Conservation (phyloP, 2,329 filamentous ascomycete genomes). For the Ceratocystis alfenasii region DNA sequence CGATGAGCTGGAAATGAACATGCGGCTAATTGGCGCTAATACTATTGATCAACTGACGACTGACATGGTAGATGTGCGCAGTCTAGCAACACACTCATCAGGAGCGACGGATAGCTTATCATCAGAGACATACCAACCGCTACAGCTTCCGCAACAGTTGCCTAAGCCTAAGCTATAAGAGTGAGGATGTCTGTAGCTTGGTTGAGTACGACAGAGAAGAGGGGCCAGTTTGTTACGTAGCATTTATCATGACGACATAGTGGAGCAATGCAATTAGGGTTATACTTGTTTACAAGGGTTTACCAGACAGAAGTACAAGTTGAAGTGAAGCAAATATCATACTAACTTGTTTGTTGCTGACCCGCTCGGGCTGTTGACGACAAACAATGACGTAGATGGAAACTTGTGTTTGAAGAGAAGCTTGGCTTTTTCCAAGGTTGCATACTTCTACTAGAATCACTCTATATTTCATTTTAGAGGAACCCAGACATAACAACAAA, state of each 20-base stretch:
- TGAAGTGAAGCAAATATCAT: not conserved
- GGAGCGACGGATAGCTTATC: slow-evolving; percentile 39
- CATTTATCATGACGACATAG: slow-evolving; percentile 3
- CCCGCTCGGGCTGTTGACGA: not conserved
- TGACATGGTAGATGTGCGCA: slow-evolving; percentile 65
- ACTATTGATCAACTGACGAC: slow-evolving; percentile 68
- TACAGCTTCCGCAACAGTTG: slow-evolving; percentile 40
- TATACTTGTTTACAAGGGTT: not conserved
- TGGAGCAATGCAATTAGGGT: not conserved
- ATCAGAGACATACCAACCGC: slow-evolving; percentile 41
- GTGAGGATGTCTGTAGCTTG: not conserved
- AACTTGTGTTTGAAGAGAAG: no score
- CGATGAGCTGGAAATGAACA: slow-evolving; percentile 98
- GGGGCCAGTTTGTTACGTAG: not conserved
- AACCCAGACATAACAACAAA: no score
- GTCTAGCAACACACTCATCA: slow-evolving; percentile 45
- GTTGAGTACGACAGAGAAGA: no score
- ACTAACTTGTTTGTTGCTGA: not conserved
- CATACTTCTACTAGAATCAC: no score
- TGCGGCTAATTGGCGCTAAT: slow-evolving; percentile 78
- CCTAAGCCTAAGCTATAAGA: slow-evolving; percentile 38
- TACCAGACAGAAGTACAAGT: not conserved
- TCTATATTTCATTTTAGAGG: not conserved
- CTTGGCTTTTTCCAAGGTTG: no score
- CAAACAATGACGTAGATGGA: slow-evolving; percentile 2